Conservation (phyloP, 164 flowering plant species). For the Aristolochia fimbriata region DNA sequence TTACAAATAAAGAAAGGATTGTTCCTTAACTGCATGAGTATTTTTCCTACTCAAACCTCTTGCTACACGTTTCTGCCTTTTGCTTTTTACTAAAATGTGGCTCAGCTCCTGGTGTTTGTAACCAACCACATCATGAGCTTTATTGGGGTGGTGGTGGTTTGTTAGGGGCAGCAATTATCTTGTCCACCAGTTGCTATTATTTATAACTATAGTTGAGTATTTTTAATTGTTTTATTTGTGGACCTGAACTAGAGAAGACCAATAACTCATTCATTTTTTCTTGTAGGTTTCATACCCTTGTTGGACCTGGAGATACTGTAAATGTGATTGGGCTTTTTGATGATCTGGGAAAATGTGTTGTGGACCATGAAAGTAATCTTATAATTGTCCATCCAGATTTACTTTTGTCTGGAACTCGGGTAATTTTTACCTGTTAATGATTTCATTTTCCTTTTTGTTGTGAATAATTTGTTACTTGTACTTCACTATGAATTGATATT, state of each 20-base stretch:
- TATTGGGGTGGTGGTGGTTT: too few relatives aligned
- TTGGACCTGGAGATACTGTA: constrained; percentile 90
- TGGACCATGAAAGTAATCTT: constrained; percentile 50
- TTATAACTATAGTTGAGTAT: too few relatives aligned
- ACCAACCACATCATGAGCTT: too few relatives aligned
- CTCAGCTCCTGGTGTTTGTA: too few relatives aligned
- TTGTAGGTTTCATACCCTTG: constrained; percentile 61
- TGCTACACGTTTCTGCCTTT: too few relatives aligned
- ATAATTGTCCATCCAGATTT: constrained; percentile 81
- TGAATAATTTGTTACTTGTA: background rate
- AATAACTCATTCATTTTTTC: constrained; percentile 3
- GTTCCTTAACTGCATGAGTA: too few relatives aligned
- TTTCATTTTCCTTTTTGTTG: background rate
- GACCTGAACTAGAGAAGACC: background rate
- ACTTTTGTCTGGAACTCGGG: constrained; percentile 88
- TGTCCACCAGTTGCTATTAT: too few relatives aligned
- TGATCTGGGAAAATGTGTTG: constrained; percentile 61
- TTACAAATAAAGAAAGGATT: too few relatives aligned
- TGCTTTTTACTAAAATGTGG: too few relatives aligned
- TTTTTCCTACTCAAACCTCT: too few relatives aligned
- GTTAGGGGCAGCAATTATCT: too few relatives aligned
- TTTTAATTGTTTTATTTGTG: too few relatives aligned
- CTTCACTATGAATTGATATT: background rate
- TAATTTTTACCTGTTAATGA: constrained; percentile 17
- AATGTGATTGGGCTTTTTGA: constrained; percentile 86